Evolutionary conservation across 1,284 basidiomycete genomes (phyloP).

Genomic region (Ceratobasidium sp.): DNA sequence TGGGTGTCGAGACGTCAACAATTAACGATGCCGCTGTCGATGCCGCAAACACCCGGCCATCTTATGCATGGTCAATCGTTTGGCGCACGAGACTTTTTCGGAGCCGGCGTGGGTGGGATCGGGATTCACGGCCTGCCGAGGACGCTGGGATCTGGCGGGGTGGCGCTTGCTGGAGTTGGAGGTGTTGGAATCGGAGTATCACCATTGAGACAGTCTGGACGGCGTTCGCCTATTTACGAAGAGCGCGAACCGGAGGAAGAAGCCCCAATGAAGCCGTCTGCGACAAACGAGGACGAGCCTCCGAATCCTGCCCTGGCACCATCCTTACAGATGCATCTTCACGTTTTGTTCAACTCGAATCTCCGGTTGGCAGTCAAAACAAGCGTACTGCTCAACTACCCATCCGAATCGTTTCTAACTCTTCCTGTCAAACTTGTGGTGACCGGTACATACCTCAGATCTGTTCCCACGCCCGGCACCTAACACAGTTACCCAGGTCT

Average conservation of each 20-base stretch:
- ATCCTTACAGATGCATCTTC: constrained; percentile 77
- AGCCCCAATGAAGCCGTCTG: neutral
- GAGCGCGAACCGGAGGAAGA: constrained; percentile 18
- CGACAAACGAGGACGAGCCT: neutral
- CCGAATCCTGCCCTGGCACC: constrained; percentile 20
- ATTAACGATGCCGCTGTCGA: constrained; percentile 60
- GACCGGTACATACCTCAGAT: constrained; percentile 55
- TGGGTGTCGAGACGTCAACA: constrained; percentile 76
- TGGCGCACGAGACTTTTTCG: constrained; percentile 37
- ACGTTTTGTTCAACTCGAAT: constrained; percentile 78
- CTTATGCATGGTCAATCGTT: neutral
- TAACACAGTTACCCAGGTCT: constrained; percentile 58
- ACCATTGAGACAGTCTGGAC: constrained; percentile 20
- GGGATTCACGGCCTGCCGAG: constrained; percentile 36
- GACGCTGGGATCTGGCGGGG: constrained; percentile 20
- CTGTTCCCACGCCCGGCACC: constrained; percentile 6
- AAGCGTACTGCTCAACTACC: constrained; percentile 94
- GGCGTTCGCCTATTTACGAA: constrained; percentile 10
- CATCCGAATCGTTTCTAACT: constrained; percentile 92
- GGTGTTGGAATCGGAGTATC: constrained; percentile 29
- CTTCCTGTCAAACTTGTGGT: constrained; percentile 92
- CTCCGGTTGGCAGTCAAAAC: constrained; percentile 87
- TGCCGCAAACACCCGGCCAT: constrained; percentile 48
- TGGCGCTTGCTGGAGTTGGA: constrained; percentile 26
- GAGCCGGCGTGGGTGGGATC: constrained; percentile 32